Evolutionary conservation across 1,139 yeast species (phyloP).

Genomic region (Nakaseomyces sp.): DNA sequence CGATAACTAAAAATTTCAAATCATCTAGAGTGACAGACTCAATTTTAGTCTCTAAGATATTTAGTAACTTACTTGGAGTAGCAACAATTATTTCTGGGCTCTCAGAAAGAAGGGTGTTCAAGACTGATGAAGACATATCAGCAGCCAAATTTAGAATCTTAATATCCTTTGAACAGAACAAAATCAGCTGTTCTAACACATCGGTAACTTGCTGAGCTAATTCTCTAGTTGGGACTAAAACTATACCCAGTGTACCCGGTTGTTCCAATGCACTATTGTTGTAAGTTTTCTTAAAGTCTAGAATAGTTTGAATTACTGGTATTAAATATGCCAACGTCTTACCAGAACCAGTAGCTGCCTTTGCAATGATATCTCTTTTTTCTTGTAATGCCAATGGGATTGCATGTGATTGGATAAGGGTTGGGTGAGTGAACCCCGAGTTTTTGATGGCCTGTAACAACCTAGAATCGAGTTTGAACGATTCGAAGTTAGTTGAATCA

Average conservation of each 20-base stretch:
- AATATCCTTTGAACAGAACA: conserved; percentile 62
- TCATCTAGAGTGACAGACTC: conserved; percentile 41
- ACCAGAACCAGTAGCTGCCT: conserved; percentile 87
- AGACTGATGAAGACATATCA: conserved; percentile 62
- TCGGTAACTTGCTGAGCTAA: conserved; percentile 73
- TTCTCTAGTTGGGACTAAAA: conserved; percentile 81
- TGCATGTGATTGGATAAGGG: conserved; percentile 84
- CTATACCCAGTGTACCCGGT: conserved; percentile 41
- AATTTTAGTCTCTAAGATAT: conserved; percentile 42
- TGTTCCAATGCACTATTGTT: conserved; percentile 18
- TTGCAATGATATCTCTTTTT: conserved; percentile 76
- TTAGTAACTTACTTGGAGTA: conserved; percentile 75
- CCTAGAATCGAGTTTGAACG: conserved; percentile 69
- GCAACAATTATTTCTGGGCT: conserved; percentile 76
- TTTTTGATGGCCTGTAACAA: conserved; percentile 75
- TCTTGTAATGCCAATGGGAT: conserved; percentile 85
- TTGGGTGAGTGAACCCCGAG: conserved; percentile 77
- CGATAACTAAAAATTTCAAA: conserved; percentile 71
- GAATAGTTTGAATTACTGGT: conserved; percentile 65
- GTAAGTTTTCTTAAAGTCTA: conserved; percentile 33
- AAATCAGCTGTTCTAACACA: conserved; percentile 57
- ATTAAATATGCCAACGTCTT: conserved; percentile 78
- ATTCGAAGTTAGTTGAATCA: conserved; percentile 60
- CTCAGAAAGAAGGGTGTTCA: conserved; percentile 58
- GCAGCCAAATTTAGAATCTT: conserved; percentile 67